Base-by-base conservation (phyloP, 2,329 filamentous ascomycete genomes). In the Botrytis squamosa region DNA sequence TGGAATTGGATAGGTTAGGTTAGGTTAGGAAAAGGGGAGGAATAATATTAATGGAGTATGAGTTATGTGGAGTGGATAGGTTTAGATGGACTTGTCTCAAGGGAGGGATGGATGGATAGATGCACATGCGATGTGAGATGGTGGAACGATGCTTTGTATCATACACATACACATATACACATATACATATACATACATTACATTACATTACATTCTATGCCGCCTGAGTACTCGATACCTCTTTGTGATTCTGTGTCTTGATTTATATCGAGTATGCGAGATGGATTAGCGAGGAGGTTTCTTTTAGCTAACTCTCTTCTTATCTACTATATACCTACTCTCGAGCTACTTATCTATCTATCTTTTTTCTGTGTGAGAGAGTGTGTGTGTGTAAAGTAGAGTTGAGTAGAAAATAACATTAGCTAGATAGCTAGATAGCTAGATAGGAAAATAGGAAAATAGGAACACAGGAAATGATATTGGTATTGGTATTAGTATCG, bases 41-140 rank as follows among this genome's bases (percentile, higher is more conserved):
- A 22, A 33, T 69, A 68, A 57, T 57, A n/a, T 57, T 69, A 69
- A 69, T 69, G 66, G 66, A 57, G 49, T 42, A 57, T 57, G 38
- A 29, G 36, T 33, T 57, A 22, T 12, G n/a, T 42, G 12, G 60
- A 38, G 44, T 38, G 63, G 14, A 38, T 52, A 46, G 44, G 29
- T 29, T 57, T 57, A 57, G 52, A 29, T 57, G n/a, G 6, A n/a
- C 8, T n/a, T 63, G 14, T 6, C 22, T 63, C 52, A 18, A 57
- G 18, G n/a, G n/a, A 57, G 18, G n/a, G n/a, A 63, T 38, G 60
- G 25, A 42, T 46, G 7, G 46, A 49, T 52, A 25, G 49, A n/a
- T 14, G 16, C 36, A 38, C 36, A 25, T 62, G 33, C 22, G 59
- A n/a, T 62, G 57, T n/a, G 33, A 14, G 59, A 38, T 38, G 36